Percentiles rank a stretch among this genome's conserved stretches.
Evolutionary conservation across 257 asterid species (phyloP).

Genomic region (Avicennia marina): DNA sequence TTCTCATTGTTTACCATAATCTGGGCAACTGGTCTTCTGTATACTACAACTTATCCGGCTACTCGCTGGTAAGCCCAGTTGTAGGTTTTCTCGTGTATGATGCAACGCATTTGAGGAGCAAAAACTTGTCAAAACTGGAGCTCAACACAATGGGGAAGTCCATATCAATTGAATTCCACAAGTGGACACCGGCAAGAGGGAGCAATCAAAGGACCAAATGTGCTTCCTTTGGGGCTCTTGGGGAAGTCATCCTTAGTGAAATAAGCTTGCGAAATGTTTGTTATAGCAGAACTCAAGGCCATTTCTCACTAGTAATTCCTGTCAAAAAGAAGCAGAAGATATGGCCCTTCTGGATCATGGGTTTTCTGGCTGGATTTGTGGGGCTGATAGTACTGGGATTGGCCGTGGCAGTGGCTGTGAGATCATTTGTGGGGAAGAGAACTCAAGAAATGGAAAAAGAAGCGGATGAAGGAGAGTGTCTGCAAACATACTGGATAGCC

Average conservation of each 20-base stretch:
- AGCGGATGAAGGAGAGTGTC: constrained; percentile 59
- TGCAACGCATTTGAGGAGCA: constrained; percentile 36
- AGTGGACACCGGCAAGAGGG: not conserved
- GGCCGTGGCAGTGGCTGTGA: constrained; percentile 26
- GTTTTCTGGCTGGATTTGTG: constrained; percentile 39
- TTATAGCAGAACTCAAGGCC: constrained; percentile 48
- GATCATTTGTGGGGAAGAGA: constrained; percentile 32
- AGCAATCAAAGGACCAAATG: constrained; percentile 30
- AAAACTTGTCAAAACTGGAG: constrained; percentile 33
- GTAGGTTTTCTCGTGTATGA: constrained; percentile 64
- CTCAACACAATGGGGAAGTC: constrained; percentile 53
- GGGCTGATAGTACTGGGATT: constrained; percentile 37
- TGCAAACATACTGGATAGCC: constrained; percentile 43
- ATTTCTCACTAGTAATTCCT: constrained; percentile 47
- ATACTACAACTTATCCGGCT: constrained; percentile 59
- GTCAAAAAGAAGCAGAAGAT: constrained; percentile 25
- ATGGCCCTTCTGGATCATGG: constrained; percentile 42
- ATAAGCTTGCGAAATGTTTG: constrained; percentile 35
- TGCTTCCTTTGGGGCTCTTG: constrained; percentile 42
- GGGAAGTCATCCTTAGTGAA: constrained; percentile 38
- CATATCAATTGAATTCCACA: constrained; percentile 38
- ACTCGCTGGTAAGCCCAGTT: constrained; percentile 49
- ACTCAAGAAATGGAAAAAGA: constrained; percentile 46
- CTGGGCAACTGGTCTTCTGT: constrained; percentile 61
- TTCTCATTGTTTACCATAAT: constrained; percentile 63